Conservation (phyloP, 148 eudicot genomes). For the Limonium bicolor region DNA sequence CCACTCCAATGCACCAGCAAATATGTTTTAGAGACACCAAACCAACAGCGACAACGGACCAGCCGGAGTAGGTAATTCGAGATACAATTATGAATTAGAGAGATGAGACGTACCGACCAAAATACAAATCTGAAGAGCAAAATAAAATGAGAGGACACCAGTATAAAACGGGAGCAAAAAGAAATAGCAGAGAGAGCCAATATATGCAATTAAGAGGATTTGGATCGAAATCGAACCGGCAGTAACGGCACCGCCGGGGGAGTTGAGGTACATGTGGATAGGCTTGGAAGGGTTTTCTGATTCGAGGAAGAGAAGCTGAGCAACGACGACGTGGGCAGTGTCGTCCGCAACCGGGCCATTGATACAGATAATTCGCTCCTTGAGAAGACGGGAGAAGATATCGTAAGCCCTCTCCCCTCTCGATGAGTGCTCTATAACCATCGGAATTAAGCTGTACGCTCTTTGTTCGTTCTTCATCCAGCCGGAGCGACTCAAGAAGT, state of each 20-base stretch:
- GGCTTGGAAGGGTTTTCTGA: constrained; percentile 96
- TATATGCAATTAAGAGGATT: neutral
- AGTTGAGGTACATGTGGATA: constrained; percentile 81
- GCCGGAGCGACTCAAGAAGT: neutral
- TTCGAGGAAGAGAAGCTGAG: constrained; percentile 85
- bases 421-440: constrained; percentile 95
- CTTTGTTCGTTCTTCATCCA: constrained; percentile 3
- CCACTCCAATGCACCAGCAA: too few relatives aligned
- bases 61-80: too few relatives aligned
- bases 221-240: constrained; percentile 32
- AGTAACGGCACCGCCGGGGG: constrained; percentile 97
- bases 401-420: constrained; percentile 93
- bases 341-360: constrained; percentile 87
- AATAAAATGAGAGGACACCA: neutral
- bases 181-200: neutral
- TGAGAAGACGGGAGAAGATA: constrained; percentile 84
- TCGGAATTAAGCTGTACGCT: constrained; percentile 56
- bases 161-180: neutral
- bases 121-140: too few relatives aligned
- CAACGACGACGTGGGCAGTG: constrained; percentile 89
- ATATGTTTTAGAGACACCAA: too few relatives aligned
- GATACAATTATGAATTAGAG: too few relatives aligned
- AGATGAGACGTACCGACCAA: too few relatives aligned
- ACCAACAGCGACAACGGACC: too few relatives aligned
- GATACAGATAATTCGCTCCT: constrained; percentile 84